Base-by-base conservation (phyloP, 306 rosid species). In the Cicer bijugum region DNA sequence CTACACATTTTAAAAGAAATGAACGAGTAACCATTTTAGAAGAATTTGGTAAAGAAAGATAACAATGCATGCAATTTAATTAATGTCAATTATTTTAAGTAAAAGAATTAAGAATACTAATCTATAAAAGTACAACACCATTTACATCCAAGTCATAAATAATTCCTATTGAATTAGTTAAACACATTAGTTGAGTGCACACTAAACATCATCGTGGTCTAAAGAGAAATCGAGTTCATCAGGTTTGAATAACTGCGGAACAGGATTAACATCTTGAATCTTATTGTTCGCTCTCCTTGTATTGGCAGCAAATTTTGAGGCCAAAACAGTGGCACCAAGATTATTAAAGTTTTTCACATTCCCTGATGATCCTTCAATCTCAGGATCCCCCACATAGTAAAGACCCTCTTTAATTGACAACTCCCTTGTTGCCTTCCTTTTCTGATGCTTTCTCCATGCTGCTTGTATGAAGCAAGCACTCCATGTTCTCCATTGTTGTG, bases 161-260 rank as follows among this genome's bases (percentile, higher is more conserved):
- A 47, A 58, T 51, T 81, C 78, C 88, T 81, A 86, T 78, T 53
- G 61, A 84, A 50, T 71, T 11, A 65, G 44, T 43, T 67, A 55
- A 67, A 80, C 56, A 64, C 81, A 37, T 43, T 47, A 74, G 55
- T 61, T 17, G 71, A 43, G 64, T 59, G 64, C 82, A 70, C 76
- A 75, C 84, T 82, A 82, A 75, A 79, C 80, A 48, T 80, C 72
- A 56, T 71, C 79, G 58, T 56, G 76, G 45, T 84, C 85, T 39
- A 56, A 4, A 40, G 89, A 91, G 84, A 93, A 93, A 85, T 93
- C 92, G 50, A 94, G 97, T 77, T 91, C 97, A 63, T 78, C 89
- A 51, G 97, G 98, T 84, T 93, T 93, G 82, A 91, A 89, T 81
- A 93, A 75, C 40, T 87, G 85, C 17, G 96, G 97, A 84, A 90